Base-by-base conservation (phyloP, 1,284 basidiomycete species). In the Ganoderma boninense region DNA sequence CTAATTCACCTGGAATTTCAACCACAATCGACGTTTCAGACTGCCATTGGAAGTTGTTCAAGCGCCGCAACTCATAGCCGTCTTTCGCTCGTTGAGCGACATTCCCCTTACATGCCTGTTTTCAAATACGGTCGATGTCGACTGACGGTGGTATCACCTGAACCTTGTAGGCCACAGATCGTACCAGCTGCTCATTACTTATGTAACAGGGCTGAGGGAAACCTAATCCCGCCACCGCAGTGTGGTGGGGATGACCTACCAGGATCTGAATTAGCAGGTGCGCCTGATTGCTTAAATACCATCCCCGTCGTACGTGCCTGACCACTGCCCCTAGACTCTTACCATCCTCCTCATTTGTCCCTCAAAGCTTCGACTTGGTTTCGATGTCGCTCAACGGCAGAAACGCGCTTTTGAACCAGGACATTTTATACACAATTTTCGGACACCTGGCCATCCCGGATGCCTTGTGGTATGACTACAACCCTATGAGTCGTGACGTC, bases 391-490 rank as follows among this genome's bases (percentile, higher is more conserved):
- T 26, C 49, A 26, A 26, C 14, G 13, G 23, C 26, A 52, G 16
- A 18, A 46, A 16, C 26, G 62, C 46, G 20, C 38, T 59, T 10
- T 26, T 59, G 4, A 42, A 65, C 49, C 56, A 69, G 26, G 68
- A 69, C 59, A n/a, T 69, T 18, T 40, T 69, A 13, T 62, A 69
- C 16, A 1, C n/a, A 29, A 56, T 69, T n/a, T 49, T 65, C 42
- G 40, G 62, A 29, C 46, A 62, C 5, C 49, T 69, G 29, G 42
- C 64, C 7, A 7, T 56, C 26, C 59, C 64, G 4, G 49, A 65
- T 1, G 23, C 13, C 4, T n/a, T 40, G 20, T 65, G 64, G 64
- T 69, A 65, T 23, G 38, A 62, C 18, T 62, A 59, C 42, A 54
- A 68, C 40, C 18, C 54, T 2, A 20, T 23, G 2, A 7, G 44